Conservation (phyloP, 306 rosid species). For the Pterocarpus santalinus region DNA sequence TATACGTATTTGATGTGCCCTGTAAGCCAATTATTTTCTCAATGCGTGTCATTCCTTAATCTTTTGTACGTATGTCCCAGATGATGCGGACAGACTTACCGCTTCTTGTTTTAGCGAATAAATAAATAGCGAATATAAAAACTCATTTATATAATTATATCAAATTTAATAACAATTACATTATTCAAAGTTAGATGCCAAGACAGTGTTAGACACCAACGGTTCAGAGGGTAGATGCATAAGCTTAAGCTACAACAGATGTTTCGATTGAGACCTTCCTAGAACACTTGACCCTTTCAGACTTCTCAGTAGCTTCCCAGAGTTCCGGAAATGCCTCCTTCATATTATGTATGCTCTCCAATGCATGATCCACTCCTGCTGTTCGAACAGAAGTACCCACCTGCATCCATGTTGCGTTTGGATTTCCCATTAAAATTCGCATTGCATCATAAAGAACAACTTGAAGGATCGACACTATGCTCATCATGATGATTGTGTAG, state of each 20-base stretch:
- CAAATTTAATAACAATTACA: constrained; percentile 32
- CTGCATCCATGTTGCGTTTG: constrained; percentile 50
- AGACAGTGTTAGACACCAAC: constrained; percentile 33
- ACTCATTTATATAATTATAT: constrained; percentile 11
- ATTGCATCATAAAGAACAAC: background rate
- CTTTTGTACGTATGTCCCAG: background rate
- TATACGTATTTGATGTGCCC: background rate
- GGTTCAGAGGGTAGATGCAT: background rate
- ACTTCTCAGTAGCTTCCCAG: constrained; percentile 69
- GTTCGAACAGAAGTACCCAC: constrained; percentile 65
- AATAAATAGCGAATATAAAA: background rate
- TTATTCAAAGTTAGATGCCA: constrained; percentile 22
- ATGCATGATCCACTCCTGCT: constrained; percentile 73
- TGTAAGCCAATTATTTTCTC: background rate
- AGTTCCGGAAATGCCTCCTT: constrained; percentile 89
- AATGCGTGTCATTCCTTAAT: background rate
- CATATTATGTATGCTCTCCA: constrained; percentile 90
- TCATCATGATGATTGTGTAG: constrained; percentile 13
- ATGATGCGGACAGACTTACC: no score
- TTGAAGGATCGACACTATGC: background rate
- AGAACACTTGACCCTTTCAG: constrained; percentile 49
- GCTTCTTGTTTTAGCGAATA: background rate
- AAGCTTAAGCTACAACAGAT: constrained; percentile 70
- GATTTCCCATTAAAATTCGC: constrained; percentile 17
- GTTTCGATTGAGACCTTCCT: constrained; percentile 75